These are phyloP conservation scores for Penicillium ucsense DNA, from an alignment of 495 filamentous ascomycete species.

Conservation along the genomic window DNA sequence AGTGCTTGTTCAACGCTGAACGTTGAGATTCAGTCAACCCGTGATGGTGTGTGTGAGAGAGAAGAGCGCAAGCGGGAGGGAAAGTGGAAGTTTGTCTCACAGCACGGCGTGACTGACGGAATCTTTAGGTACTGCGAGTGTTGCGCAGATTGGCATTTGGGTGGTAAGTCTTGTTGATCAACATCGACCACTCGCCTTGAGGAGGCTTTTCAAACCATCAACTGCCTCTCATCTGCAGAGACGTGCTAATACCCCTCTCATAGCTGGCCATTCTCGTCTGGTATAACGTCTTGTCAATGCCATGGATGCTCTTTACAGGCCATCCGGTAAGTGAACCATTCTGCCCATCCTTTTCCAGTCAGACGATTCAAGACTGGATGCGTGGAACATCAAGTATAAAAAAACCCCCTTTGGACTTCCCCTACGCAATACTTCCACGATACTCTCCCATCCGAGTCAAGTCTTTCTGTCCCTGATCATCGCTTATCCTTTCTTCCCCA, in stretches of 20 bases:
- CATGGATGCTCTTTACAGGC: slow-evolving; percentile 64
- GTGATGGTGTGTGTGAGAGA: no score
- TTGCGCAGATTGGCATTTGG: slow-evolving; percentile 60
- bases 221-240: neutral
- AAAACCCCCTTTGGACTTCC: no score
- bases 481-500: slow-evolving; percentile 10
- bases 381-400: no score
- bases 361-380: no score
- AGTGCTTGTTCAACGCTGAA: slow-evolving; percentile 1
- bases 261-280: slow-evolving; percentile 66
- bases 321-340: slow-evolving; percentile 53
- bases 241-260: slow-evolving; percentile 6
- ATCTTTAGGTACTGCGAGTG: slow-evolving; percentile 50
- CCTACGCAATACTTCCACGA: no score
- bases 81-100: no score
- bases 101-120: neutral
- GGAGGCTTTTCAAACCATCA: neutral
- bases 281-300: slow-evolving; percentile 57
- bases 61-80: no score
- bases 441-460: neutral
- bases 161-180: slow-evolving; percentile 37
- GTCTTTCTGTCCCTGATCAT: neutral
- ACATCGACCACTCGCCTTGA: neutral
- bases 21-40: no score
- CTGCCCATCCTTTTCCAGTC: neutral